Conservation (phyloP, 2,329 filamentous ascomycete genomes). For the Alternaria panax region DNA sequence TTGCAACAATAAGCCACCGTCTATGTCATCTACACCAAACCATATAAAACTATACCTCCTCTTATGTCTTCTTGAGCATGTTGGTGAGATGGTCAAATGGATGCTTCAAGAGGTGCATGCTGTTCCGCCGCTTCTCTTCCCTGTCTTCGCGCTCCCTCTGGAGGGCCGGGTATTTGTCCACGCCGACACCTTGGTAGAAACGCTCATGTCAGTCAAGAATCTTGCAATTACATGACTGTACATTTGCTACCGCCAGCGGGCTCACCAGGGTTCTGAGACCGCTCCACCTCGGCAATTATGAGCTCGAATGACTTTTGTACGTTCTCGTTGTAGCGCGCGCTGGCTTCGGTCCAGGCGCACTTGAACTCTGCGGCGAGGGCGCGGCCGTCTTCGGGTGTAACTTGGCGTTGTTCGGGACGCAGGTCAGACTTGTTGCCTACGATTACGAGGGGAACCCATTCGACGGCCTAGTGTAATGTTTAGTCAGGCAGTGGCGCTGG, state of each 20-base stretch:
- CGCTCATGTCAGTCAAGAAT: slow-evolving; percentile 29
- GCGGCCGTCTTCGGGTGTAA: slow-evolving; percentile 83
- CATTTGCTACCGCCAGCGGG: slow-evolving; percentile 83
- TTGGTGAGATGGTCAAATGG: not conserved
- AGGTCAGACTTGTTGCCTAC: slow-evolving; percentile 98
- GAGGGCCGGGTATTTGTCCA: slow-evolving; percentile 5
- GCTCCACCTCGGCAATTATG: slow-evolving; percentile 94
- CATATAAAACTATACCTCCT: slow-evolving; percentile 1
- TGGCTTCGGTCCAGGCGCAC: slow-evolving; percentile 94
- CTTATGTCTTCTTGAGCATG: slow-evolving; percentile 2
- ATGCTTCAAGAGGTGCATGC: slow-evolving; percentile 2
- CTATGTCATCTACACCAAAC: slow-evolving; percentile 30
- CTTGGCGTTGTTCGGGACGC: slow-evolving; percentile 89
- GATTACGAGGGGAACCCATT: slow-evolving; percentile 90
- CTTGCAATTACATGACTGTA: slow-evolving; percentile 72
- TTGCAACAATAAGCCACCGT: slow-evolving; percentile 15
- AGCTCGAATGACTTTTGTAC: slow-evolving; percentile 92
- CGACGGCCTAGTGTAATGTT: slow-evolving; percentile 71
- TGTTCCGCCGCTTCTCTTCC: slow-evolving; percentile 6
- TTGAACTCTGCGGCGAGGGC: slow-evolving; percentile 85
- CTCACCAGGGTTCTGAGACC: slow-evolving; percentile 88
- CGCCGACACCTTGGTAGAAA: slow-evolving; percentile 14
- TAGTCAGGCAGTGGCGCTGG: slow-evolving; percentile 21
- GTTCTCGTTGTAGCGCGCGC: slow-evolving; percentile 92
- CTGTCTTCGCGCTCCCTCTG: slow-evolving; percentile 4